phyloP scores from a whole-genome alignment of 2,329 filamentous ascomycete genomes.

The Graphilbum fragrans region DNA sequence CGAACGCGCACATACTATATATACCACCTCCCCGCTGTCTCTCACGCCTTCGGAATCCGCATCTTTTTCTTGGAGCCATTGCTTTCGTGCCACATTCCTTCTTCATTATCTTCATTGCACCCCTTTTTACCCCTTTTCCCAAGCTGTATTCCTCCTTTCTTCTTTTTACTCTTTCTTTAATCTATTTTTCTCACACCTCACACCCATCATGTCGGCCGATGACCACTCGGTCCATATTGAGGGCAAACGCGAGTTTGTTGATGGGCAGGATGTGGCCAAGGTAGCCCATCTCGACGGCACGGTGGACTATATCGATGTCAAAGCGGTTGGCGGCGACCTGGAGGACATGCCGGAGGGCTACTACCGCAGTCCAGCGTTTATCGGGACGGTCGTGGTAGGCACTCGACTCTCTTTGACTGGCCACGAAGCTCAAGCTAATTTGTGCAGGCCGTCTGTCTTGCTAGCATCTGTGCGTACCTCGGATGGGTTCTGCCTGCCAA shows the following conservation, averaged over 20 bases:
- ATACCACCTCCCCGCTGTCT: too few relatives aligned
- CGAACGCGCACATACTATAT: too few relatives aligned
- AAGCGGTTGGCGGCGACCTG: slow-evolving; percentile 28
- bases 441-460: slow-evolving; percentile 20
- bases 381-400: slow-evolving; percentile 21
- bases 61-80: too few relatives aligned
- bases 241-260: slow-evolving; percentile 4
- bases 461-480: slow-evolving; percentile 20
- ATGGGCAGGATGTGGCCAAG: slow-evolving; percentile 16
- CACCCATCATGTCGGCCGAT: slow-evolving; percentile 6
- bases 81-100: too few relatives aligned
- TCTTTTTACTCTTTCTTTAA: neutral
- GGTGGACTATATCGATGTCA: slow-evolving; percentile 26
- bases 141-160: too few relatives aligned
- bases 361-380: slow-evolving; percentile 25
- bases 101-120: too few relatives aligned
- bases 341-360: slow-evolving; percentile 27
- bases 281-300: slow-evolving; percentile 26
- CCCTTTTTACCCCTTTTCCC: too few relatives aligned
- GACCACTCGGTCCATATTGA: slow-evolving; percentile 3
- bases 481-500: slow-evolving; percentile 23
- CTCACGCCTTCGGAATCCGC: too few relatives aligned
- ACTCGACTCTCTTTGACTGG: neutral
- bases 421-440: too few relatives aligned
- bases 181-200: neutral